Base-by-base conservation (phyloP, 2,329 filamentous ascomycete genomes). In the Scytalidium lignicola region DNA sequence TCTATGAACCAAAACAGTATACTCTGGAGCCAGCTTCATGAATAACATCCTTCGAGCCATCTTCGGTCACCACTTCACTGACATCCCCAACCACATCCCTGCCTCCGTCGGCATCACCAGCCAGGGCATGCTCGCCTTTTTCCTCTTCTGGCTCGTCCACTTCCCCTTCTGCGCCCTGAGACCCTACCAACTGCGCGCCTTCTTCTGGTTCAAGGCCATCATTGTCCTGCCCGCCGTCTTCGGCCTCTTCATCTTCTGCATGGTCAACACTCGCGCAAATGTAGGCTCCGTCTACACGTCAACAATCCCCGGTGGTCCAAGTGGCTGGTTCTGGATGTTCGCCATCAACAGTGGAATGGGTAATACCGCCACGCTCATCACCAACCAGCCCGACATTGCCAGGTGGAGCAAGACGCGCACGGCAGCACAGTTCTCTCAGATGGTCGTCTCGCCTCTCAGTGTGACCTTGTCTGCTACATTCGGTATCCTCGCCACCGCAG, bases 101-200 rank as follows among this genome's bases (percentile, higher is more conserved):
- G 60, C 48, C 3, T 67, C 57, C 21, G 60, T 67, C 8, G 68
- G 68, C 21, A 70, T 71, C 51, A 69, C 67, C 12, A 67, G 64
- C n/a, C 48, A 51, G 37, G 63, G 62, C 32, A 70, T 71, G 63
- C 63, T 70, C 3, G 70, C 70, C 12, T 80, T 79, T 56, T 74
- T 81, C 58, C 56, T 80, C 18, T 80, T 78, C 62, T 80, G 76
- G 75, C 62, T 75, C 0, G 59, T 77, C 0, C 76, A 79, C 54
- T 62, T 80, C 13, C 77, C 66, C 53, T 71, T 74, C 53, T 66
- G 65, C 18, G 63, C 68, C 37, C 66, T 73, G 50, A 63, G 70
- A 13, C 69, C 70, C 1, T 28, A 71, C 53, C 65, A 70, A 53
- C 54, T 72, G 37, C 55, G 60, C n/a, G 61, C 61, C 47, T 69